These are phyloP conservation scores for Aspergillus felis DNA, from an alignment of 2,329 filamentous ascomycete species.

Conservation along the genomic window DNA sequence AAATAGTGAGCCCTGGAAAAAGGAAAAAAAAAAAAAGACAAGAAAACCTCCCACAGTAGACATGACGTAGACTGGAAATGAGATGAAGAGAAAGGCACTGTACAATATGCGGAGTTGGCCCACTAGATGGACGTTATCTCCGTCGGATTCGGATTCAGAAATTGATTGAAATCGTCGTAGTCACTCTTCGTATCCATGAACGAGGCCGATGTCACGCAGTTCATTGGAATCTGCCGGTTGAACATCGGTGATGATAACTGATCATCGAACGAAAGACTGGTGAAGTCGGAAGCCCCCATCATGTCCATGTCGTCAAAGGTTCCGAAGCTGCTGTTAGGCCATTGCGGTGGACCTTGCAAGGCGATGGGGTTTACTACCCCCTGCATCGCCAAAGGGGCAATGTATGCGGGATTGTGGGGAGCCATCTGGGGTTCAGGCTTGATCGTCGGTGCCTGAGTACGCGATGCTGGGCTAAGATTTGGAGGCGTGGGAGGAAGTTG, in stretches of 20 bases:
- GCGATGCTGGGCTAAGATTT: conserved; percentile 34
- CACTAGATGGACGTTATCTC: conserved; percentile 36
- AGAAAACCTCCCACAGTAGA: background rate
- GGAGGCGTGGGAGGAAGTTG: conserved; percentile 40
- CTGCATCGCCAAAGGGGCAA: conserved; percentile 26
- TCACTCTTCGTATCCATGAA: conserved; percentile 30
- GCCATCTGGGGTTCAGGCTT: conserved; percentile 25
- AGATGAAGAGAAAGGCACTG: conserved; percentile 4
- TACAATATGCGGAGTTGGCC: conserved; percentile 1
- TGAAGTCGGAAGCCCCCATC: conserved; percentile 28
- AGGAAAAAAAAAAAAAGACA: background rate
- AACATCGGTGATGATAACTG: conserved; percentile 33
- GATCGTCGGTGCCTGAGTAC: conserved; percentile 22
- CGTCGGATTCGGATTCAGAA: conserved; percentile 35
- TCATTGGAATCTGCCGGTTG: conserved; percentile 32
- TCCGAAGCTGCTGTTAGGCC: conserved; percentile 23
- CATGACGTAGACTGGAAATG: background rate
- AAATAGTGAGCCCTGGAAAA: background rate
- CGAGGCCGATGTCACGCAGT: conserved; percentile 27
- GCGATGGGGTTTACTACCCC: conserved; percentile 36
- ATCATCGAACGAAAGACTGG: conserved; percentile 32
- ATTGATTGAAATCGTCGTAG: conserved; percentile 40
- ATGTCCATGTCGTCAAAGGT: conserved; percentile 33
- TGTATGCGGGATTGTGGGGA: conserved; percentile 20
- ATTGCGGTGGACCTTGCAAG: conserved; percentile 28